These are phyloP conservation scores for Chlorella sp. DNA, from an alignment of 139 green algal genomes.

Conservation along the genomic window DNA sequence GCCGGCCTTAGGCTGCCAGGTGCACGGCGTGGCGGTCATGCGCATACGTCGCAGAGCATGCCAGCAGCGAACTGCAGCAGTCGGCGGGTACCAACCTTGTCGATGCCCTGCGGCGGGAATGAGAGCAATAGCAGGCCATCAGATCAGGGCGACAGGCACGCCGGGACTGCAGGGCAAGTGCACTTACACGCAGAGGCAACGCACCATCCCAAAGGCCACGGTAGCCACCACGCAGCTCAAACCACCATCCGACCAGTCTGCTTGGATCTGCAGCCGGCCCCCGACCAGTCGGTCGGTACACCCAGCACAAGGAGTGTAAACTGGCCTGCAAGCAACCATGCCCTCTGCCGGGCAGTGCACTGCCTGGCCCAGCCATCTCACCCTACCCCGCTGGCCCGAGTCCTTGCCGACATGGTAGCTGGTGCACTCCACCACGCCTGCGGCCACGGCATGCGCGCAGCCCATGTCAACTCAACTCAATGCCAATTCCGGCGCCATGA, in stretches of 20 bases:
- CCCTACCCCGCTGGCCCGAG: constrained; percentile 17
- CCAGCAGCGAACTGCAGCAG: not conserved
- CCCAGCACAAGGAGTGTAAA: not conserved
- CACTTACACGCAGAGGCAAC: not conserved
- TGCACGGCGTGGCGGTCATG: too few relatives aligned
- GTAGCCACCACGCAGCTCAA: constrained; percentile 66
- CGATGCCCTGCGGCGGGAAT: constrained; percentile 50
- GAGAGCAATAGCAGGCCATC: not conserved
- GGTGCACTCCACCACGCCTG: constrained; percentile 61
- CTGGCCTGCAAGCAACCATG: not conserved
- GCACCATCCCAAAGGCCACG: constrained; percentile 57
- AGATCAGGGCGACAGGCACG: not conserved
- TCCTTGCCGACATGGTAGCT: constrained; percentile 80
- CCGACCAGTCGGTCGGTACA: not conserved
- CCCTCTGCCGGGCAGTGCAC: not conserved
- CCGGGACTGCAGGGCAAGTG: not conserved
- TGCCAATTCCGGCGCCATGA: too few relatives aligned
- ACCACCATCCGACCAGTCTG: constrained; percentile 51
- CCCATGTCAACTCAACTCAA: too few relatives aligned
- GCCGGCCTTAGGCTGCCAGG: too few relatives aligned
- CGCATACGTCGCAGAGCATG: not conserved
- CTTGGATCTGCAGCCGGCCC: constrained; percentile 39
- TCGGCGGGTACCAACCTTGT: too few relatives aligned
- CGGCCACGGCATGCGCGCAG: too few relatives aligned
- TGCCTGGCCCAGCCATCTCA: not conserved